phyloP scores from a whole-genome alignment of 495 filamentous ascomycete genomes.

The Tuber aestivum region DNA sequence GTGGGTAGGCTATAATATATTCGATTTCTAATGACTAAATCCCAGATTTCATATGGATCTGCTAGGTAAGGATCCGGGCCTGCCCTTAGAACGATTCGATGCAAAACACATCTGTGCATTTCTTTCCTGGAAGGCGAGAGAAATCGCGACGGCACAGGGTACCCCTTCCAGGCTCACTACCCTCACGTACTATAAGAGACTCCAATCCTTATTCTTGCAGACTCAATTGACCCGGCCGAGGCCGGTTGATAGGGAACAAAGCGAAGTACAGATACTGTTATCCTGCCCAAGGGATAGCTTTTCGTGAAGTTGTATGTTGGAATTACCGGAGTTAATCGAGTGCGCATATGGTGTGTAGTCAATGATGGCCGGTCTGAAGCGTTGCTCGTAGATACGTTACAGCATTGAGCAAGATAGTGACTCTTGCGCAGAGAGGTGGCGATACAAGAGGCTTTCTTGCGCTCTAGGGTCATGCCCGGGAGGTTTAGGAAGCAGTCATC shows the following conservation, averaged over 20 bases:
- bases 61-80: background rate
- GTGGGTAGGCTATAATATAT: too few relatives aligned
- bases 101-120: background rate
- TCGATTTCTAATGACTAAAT: background rate
- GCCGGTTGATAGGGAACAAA: too few relatives aligned
- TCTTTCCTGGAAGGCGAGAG: background rate
- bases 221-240: background rate
- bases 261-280: too few relatives aligned
- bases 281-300: too few relatives aligned
- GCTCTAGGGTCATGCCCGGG: slow-evolving; percentile 26
- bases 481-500: slow-evolving; percentile 27
- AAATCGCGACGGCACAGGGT: background rate
- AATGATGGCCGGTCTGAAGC: too few relatives aligned
- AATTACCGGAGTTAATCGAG: too few relatives aligned
- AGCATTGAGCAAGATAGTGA: too few relatives aligned
- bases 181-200: background rate
- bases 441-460: slow-evolving; percentile 27
- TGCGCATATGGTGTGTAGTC: too few relatives aligned
- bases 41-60: background rate
- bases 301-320: too few relatives aligned
- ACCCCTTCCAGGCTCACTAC: background rate
- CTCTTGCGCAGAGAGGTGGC: slow-evolving; percentile 30
- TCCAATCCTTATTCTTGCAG: background rate
- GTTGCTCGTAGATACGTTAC: too few relatives aligned
- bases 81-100: background rate